Evolutionary conservation across 179 eudicot genomes (phyloP).

Genomic region (Beta macrorhiza): DNA sequence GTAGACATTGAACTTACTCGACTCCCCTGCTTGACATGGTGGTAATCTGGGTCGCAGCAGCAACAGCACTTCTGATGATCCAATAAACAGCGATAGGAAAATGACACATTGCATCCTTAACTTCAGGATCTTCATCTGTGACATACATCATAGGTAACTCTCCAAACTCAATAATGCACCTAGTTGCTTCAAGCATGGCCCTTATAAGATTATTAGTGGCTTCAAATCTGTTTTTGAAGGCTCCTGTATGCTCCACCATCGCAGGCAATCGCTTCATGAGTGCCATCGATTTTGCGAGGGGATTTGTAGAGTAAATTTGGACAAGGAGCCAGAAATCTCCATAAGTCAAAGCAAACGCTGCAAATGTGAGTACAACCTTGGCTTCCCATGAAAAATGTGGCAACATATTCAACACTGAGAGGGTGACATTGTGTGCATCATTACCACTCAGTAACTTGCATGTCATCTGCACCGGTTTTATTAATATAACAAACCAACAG

Average conservation of each 20-base stretch:
- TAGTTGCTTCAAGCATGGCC: conserved; percentile 46
- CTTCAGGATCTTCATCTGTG: conserved; percentile 41
- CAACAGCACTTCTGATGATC: conserved; percentile 48
- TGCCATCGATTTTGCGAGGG: conserved; percentile 68
- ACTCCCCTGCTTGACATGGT: conserved; percentile 49
- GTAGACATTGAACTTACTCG: conserved; percentile 38
- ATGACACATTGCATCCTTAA: conserved; percentile 38
- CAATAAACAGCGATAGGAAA: conserved; percentile 64
- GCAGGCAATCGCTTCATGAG: conserved; percentile 56
- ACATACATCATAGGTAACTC: conserved; percentile 49
- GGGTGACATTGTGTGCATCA: conserved; percentile 51
- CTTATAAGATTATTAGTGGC: conserved; percentile 50
- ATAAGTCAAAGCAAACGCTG: conserved; percentile 55
- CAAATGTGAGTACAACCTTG: conserved; percentile 57
- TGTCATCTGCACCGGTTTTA: conserved; percentile 37
- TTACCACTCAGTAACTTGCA: conserved; percentile 38
- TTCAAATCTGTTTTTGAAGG: conserved; percentile 48
- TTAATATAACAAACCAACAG: not conserved
- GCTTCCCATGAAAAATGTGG: conserved; percentile 63
- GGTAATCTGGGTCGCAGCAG: conserved; percentile 54
- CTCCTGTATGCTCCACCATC: conserved; percentile 51
- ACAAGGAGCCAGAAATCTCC: conserved; percentile 75
- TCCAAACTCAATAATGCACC: conserved; percentile 44
- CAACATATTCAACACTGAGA: conserved; percentile 42
- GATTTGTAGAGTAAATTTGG: conserved; percentile 54